A percentile compares a stretch with the other conserved stretches of the same genome.
Evolutionary conservation across 352 stramenopile genomes (phyloP).

Genomic region (Thalassiosira livingstoniorum): DNA sequence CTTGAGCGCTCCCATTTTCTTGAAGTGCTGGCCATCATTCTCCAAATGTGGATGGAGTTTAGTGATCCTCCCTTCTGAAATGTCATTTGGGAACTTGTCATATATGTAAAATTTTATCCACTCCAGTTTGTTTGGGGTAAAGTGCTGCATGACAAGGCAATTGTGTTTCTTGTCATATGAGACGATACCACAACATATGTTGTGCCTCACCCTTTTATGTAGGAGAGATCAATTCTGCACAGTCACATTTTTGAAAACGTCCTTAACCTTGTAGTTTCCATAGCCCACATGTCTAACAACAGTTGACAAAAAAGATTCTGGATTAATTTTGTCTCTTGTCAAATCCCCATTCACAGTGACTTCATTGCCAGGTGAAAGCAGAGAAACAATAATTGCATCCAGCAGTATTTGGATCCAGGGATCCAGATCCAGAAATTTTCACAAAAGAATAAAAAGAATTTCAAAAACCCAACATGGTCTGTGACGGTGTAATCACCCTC

Average conservation of each 20-base stretch:
- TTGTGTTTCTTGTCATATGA: constrained; percentile 37
- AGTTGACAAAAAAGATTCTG: constrained; percentile 19
- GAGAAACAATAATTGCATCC: no score
- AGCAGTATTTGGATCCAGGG: no score
- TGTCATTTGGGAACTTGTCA: constrained; percentile 32
- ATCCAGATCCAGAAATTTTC: no score
- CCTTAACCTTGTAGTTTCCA: constrained; percentile 15
- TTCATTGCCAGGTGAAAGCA: neutral
- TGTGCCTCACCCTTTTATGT: neutral
- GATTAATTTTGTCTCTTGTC: neutral
- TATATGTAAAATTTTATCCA: constrained; percentile 20
- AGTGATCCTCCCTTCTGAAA: constrained; percentile 21
- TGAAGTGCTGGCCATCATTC: constrained; percentile 42
- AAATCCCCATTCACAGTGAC: constrained; percentile 37
- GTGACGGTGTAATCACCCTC: no score
- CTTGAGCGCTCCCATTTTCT: constrained; percentile 14
- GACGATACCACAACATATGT: constrained; percentile 24
- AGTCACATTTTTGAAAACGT: neutral
- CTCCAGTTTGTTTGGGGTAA: constrained; percentile 17
- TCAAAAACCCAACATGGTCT: no score
- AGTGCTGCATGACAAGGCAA: constrained; percentile 28
- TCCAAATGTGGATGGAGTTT: constrained; percentile 24
- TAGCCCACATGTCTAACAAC: constrained; percentile 8
- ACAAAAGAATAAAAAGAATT: no score
- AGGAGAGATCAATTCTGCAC: neutral